Evolutionary conservation across 257 asterid genomes (phyloP).

Genomic region (Fraxinus cuspidata): DNA sequence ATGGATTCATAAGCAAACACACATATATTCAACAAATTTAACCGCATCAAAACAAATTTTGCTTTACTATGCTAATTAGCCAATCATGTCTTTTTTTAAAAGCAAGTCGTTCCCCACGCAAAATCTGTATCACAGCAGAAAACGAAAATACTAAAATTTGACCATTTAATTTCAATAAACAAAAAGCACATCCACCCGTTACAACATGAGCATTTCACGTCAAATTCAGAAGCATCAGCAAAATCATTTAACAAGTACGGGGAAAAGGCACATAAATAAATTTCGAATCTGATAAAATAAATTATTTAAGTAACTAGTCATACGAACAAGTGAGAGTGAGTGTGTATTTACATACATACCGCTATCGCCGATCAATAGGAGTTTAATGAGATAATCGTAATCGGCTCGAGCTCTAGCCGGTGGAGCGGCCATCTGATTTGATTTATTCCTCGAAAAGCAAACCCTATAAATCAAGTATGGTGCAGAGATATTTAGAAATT

Average conservation of each 20-base stretch:
- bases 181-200: conserved; percentile 1
- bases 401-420: conserved; percentile 81
- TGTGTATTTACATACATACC: conserved; percentile 33
- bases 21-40: not conserved
- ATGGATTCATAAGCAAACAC: not conserved
- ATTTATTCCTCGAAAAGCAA: conserved; percentile 36
- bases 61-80: not conserved
- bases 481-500: conserved; percentile 21
- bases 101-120: not conserved
- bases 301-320: not conserved
- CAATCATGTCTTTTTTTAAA: not conserved
- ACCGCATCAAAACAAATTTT: not conserved
- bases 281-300: not conserved
- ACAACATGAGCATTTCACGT: conserved; percentile 14
- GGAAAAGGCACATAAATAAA: not conserved
- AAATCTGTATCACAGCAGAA: not conserved
- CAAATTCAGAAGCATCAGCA: conserved; percentile 30
- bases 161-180: not conserved
- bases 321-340: not conserved
- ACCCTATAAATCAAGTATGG: conserved; percentile 36
- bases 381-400: conserved; percentile 70
- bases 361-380: conserved; percentile 76
- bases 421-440: conserved; percentile 62
- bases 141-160: not conserved
- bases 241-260: conserved; percentile 11